A percentile compares a stretch with the other conserved stretches of the same genome.
These are phyloP conservation scores for Fistulinella prunicolor DNA, from an alignment of 768 basidiomycete species.

Conservation along the genomic window DNA sequence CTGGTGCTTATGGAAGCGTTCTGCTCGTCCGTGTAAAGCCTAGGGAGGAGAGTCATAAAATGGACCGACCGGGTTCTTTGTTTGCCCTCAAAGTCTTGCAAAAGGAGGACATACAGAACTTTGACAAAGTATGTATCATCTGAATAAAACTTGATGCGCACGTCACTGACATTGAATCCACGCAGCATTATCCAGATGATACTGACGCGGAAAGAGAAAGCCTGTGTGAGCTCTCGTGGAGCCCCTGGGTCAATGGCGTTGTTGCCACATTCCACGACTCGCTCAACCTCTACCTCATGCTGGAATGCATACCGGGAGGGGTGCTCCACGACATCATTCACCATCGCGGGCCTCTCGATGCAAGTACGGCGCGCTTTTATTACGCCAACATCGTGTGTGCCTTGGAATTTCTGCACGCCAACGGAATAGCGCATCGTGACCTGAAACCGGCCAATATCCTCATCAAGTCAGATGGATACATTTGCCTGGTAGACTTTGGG, in stretches of 20 bases:
- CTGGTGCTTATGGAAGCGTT: conserved; percentile 42
- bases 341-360: conserved; percentile 30
- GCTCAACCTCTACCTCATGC: conserved; percentile 46
- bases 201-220: conserved; percentile 42
- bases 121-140: conserved; percentile 28
- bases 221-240: conserved; percentile 48
- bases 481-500: conserved; percentile 53
- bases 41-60: conserved; percentile 23
- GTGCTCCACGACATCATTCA: conserved; percentile 40
- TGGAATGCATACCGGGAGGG: conserved; percentile 49
- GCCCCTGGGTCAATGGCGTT: conserved; percentile 49
- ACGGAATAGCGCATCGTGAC: conserved; percentile 51
- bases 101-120: conserved; percentile 34
- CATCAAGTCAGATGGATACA: conserved; percentile 53
- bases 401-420: conserved; percentile 43
- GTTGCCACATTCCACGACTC: conserved; percentile 45
- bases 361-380: conserved; percentile 45
- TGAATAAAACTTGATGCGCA: not conserved
- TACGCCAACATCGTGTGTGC: conserved; percentile 52
- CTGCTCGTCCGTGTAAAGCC: conserved; percentile 39
- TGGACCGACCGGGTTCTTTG: conserved; percentile 36
- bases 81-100: conserved; percentile 47
- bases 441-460: conserved; percentile 59
- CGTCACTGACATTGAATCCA: not conserved
- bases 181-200: conserved; percentile 25